A percentile compares a stretch with the other conserved stretches of the same genome.
Evolutionary conservation across 2,329 filamentous ascomycete genomes (phyloP).

Genomic region (Exophiala viscosa): DNA sequence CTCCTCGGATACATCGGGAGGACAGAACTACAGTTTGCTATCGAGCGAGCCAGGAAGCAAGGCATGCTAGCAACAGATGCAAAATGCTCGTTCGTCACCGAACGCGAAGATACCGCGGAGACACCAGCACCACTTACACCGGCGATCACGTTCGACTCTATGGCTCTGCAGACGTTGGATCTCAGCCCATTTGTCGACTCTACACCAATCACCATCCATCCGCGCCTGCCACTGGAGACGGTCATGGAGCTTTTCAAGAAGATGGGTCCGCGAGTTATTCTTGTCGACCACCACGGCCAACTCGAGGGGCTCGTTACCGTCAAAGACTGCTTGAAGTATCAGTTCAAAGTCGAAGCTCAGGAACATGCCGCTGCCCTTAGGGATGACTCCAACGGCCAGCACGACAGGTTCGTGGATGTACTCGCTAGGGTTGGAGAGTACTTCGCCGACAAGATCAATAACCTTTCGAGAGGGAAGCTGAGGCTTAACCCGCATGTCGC

Average conservation of each 20-base stretch:
- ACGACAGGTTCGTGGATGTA: conserved; percentile 45
- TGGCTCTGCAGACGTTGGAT: conserved; percentile 62
- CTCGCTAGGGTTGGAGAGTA: conserved; percentile 44
- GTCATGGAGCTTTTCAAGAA: conserved; percentile 99
- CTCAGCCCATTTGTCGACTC: conserved; percentile 84
- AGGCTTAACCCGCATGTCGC: conserved; percentile 37
- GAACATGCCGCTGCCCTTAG: conserved; percentile 58
- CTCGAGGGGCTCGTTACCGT: conserved; percentile 85
- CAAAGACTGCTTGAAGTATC: conserved; percentile 95
- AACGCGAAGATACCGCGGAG: conserved; percentile 40
- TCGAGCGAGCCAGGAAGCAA: conserved; percentile 72
- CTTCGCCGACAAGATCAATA: conserved; percentile 56
- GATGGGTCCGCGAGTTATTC: conserved; percentile 87
- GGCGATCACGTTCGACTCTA: conserved; percentile 59
- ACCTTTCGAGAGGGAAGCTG: conserved; percentile 56
- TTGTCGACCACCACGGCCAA: conserved; percentile 84
- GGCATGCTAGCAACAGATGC: conserved; percentile 63
- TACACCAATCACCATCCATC: conserved; percentile 86
- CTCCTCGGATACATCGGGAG: conserved; percentile 89
- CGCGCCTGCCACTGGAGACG: conserved; percentile 85
- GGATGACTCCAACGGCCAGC: conserved; percentile 52
- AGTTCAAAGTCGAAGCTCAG: conserved; percentile 89
- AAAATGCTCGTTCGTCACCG: conserved; percentile 67
- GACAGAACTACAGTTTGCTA: conserved; percentile 85
- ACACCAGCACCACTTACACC: conserved; percentile 23